Conservation (phyloP, 495 filamentous ascomycete genomes). For the Penicillium simplicissimum region DNA sequence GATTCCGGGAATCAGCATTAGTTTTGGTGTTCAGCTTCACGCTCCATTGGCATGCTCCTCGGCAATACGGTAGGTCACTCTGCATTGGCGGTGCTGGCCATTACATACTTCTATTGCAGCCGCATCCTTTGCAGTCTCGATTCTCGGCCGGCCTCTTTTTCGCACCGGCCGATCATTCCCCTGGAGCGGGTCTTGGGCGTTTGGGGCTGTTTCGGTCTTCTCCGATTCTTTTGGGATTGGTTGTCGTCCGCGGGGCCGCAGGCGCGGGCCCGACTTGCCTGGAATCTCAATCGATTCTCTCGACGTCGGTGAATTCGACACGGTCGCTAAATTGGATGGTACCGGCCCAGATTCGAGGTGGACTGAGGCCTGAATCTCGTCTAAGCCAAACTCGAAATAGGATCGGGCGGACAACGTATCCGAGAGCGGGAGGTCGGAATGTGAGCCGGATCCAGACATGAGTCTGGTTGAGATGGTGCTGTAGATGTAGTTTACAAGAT, state of each 20-base stretch:
- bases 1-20: slow-evolving; percentile 1
- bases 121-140: slow-evolving; percentile 26
- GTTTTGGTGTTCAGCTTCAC: not conserved
- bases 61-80: not conserved
- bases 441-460: slow-evolving; percentile 9
- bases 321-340: not conserved
- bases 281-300: not conserved
- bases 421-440: slow-evolving; percentile 7
- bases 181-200: not conserved
- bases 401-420: slow-evolving; percentile 18
- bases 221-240: slow-evolving; percentile 9
- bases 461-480: not conserved
- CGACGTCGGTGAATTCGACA: not conserved
- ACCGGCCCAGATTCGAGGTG: not conserved
- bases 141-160: slow-evolving; percentile 31
- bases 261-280: slow-evolving; percentile 13
- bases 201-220: slow-evolving; percentile 16
- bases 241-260: slow-evolving; percentile 2
- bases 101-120: slow-evolving; percentile 28
- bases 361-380: not conserved
- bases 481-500: not conserved
- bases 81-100: not conserved
- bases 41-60: not conserved
- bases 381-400: slow-evolving; percentile 18
- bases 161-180: slow-evolving; percentile 20